Evolutionary conservation across 345 rosid genomes (phyloP), one percentile per base, ranked within the genome.

Genomic region (Moricandia moricandioides): DNA sequence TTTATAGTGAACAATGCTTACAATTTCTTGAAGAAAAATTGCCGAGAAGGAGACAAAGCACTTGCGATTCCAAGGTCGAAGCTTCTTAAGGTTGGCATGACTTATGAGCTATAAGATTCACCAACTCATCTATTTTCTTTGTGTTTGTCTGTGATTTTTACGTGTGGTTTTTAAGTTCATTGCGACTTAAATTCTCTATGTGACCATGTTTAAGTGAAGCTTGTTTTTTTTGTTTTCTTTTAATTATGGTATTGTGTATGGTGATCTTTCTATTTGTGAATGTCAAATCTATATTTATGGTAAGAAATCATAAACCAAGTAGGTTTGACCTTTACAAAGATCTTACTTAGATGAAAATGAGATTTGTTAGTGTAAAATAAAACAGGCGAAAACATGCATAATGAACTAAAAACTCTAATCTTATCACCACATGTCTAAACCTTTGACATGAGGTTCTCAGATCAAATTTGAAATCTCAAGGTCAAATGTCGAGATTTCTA

Each of bases 1-100:
- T 77, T 93, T 1, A 47, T 84, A 17, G 88, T 93, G 12, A 85
- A 91, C 62, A 74, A 84, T 16, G 81, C 57, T 0, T 91, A 85
- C 37, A 75, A 62, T 61, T 88, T 93, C 66, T 78, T 93, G 37
- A 80, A 88, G 80, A 91, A 81, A 69, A 93, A 86, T 76, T 85
- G 83, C 83, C 82, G 96, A 27, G 84, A 85, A 77, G 84, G 83
- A 2, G 85, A 85, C 39, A 86, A 82, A 71, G 65, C 82, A 29
- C 71, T 88, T 75, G 90, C 82, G 4, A 89, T 89, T 63, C 96
- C 96, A 3, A 80, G 80, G 39, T 69, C 82, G 0, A 82, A 82
- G 77, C 85, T 93, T 58, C 89, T 91, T 12, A 84, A 84, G 75
- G 91, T 93, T 34, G 94, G 96, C 31, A 91, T 93, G 97, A 84